Evolutionary conservation across 2,329 filamentous ascomycete species (phyloP), one percentile per base, ranked within the genome.

Genomic region (Chalaropsis ovoidea): DNA sequence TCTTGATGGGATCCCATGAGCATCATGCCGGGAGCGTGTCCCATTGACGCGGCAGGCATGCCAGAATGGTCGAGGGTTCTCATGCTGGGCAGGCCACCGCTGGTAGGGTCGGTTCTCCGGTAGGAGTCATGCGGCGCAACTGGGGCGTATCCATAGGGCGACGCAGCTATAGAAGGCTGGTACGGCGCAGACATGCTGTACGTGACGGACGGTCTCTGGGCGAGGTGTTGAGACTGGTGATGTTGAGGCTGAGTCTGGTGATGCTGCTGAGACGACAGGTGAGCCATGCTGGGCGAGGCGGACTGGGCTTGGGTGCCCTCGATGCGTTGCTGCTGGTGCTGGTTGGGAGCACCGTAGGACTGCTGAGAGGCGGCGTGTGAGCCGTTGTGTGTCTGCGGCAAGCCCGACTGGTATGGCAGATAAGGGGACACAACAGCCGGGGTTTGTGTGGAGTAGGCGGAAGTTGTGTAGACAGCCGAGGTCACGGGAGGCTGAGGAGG

Each of bases 21-120:
- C 66, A 67, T 67, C 39, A 45, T 64, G 19, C 27, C 19, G 8
- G 63, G 58, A 4, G 42, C 35, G 27, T 47, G 58, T n/a, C 24
- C 47, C 58, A 67, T 67, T 31, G 42, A 27, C 27, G 31, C 41
- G 22, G 22, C 22, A 61, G 64, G 35, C 52, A 62, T n/a, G 22
- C 39, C 22, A 13, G 67, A n/a, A 49, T 66, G 52, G 71, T 77
- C 76, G 65, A 77, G 75, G 8, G 75, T 77, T 42, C 76, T 73
- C 75, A 77, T 77, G 68, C 76, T 77, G 10, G 76, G 76, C 22
- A 77, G 69, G 17, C 66, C 60, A 7, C 66, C 63, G 42, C 42
- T 47, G 19, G 68, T 64, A 35, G 64, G 64, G 42, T 65, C 58
- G 22, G 63, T 22, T 41, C 61, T 63, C 22, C 66, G 64, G 62